A percentile compares a stretch with the other conserved stretches of the same genome.
phyloP scores from a whole-genome alignment of 139 green algal species.

The Nannochloris sp. region DNA sequence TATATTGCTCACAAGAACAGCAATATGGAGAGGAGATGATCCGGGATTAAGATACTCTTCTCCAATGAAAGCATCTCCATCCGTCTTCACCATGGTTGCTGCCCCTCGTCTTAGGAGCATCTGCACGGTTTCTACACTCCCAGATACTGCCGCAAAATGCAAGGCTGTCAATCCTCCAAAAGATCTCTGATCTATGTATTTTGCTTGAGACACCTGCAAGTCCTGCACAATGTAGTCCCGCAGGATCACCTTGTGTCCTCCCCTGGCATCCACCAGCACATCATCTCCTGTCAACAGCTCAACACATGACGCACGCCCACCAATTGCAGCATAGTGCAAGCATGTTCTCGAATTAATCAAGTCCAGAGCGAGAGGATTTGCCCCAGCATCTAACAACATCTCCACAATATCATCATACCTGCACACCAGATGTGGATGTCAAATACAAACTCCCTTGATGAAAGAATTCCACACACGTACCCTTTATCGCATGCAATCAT shows the following conservation, averaged over 20 bases:
- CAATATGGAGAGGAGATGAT: conserved; percentile 44
- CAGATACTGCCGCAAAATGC: conserved; percentile 38
- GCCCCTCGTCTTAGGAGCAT: conserved; percentile 34
- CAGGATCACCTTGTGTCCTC: conserved; percentile 15
- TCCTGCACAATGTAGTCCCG: conserved; percentile 30
- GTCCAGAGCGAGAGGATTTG: conserved; percentile 33
- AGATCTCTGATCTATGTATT: conserved; percentile 41
- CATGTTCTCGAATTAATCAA: conserved; percentile 19
- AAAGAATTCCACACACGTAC: background rate
- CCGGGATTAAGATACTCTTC: conserved; percentile 31
- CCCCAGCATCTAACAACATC: conserved; percentile 33
- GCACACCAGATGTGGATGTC: too few relatives aligned
- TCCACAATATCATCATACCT: conserved; percentile 15
- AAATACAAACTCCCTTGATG: too few relatives aligned
- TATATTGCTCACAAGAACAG: conserved; percentile 29
- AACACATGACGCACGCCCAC: conserved; percentile 21
- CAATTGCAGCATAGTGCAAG: conserved; percentile 40
- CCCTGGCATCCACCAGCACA: conserved; percentile 15
- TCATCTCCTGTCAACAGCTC: conserved; percentile 25
- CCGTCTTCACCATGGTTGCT: conserved; percentile 44
- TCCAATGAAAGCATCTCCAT: conserved; percentile 29
- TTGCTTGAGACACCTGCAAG: conserved; percentile 21
- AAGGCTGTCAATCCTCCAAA: conserved; percentile 43
- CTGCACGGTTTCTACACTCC: conserved; percentile 33
- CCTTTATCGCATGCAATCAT: conserved; percentile 44